Conservation (phyloP, 257 asterid genomes). For the Solanum neorickii region DNA sequence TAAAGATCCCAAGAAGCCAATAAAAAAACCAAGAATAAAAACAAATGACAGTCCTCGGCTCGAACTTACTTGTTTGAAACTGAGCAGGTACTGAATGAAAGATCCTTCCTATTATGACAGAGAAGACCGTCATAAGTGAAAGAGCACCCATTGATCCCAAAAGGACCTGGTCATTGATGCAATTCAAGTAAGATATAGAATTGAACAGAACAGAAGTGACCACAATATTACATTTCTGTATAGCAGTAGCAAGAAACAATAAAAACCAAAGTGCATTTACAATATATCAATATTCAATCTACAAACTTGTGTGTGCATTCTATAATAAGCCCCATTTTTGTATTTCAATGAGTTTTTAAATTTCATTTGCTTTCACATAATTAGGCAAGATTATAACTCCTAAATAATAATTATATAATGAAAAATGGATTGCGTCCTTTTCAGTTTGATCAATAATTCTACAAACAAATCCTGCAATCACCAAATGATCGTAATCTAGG, state of each 20-base stretch:
- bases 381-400: neutral
- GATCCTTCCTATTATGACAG: constrained; percentile 78
- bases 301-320: neutral
- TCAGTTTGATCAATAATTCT: neutral
- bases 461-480: neutral
- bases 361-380: neutral
- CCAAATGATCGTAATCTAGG: neutral
- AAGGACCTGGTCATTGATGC: constrained; percentile 55
- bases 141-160: constrained; percentile 96
- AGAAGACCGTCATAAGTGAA: constrained; percentile 80
- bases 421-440: neutral
- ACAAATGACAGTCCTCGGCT: neutral
- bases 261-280: neutral
- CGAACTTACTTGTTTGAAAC: constrained; percentile 86
- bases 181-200: constrained; percentile 1
- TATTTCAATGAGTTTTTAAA: neutral
- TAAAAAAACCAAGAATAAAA: neutral
- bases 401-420: neutral
- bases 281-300: neutral
- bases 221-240: neutral
- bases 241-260: neutral
- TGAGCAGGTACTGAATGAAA: constrained; percentile 95
- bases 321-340: neutral
- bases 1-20: neutral
- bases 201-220: neutral